phyloP scores from a whole-genome alignment of 768 basidiomycete genomes.

The Exsudoporus frostii region DNA sequence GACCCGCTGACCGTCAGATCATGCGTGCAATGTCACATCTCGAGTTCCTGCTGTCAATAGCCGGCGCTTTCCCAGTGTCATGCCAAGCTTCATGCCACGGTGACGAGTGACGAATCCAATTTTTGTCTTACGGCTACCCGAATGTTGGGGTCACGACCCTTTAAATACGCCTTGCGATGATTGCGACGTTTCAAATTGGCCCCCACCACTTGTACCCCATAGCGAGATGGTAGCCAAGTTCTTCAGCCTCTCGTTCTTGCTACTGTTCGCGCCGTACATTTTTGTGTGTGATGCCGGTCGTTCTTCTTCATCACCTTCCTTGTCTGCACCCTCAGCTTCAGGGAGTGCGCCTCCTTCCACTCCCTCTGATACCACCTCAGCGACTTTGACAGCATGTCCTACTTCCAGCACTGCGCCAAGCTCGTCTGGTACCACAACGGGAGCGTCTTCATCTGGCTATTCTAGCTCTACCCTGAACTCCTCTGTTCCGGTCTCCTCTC shows the following conservation, averaged over 20 bases:
- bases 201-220: background rate
- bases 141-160: background rate
- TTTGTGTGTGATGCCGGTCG: background rate
- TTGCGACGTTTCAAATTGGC: background rate
- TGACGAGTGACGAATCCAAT: no score
- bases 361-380: background rate
- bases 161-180: background rate
- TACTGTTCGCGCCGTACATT: slow-evolving; percentile 10
- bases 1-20: slow-evolving; percentile 3
- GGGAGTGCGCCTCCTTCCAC: background rate
- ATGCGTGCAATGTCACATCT: background rate
- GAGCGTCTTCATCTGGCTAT: background rate
- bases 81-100: background rate
- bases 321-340: background rate
- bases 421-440: background rate
- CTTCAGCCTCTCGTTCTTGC: slow-evolving; percentile 10
- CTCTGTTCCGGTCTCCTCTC: slow-evolving; percentile 7
- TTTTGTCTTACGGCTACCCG: background rate
- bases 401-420: background rate
- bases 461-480: slow-evolving; percentile 6
- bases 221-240: slow-evolving; percentile 18
- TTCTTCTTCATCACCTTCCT: background rate
- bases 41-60: background rate
- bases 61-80: background rate
- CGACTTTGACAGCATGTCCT: slow-evolving; percentile 2